A percentile compares a stretch with the other conserved stretches of the same genome.
phyloP scores from a whole-genome alignment of 2,329 filamentous ascomycete species.

The Trichoderma semiorbis region DNA sequence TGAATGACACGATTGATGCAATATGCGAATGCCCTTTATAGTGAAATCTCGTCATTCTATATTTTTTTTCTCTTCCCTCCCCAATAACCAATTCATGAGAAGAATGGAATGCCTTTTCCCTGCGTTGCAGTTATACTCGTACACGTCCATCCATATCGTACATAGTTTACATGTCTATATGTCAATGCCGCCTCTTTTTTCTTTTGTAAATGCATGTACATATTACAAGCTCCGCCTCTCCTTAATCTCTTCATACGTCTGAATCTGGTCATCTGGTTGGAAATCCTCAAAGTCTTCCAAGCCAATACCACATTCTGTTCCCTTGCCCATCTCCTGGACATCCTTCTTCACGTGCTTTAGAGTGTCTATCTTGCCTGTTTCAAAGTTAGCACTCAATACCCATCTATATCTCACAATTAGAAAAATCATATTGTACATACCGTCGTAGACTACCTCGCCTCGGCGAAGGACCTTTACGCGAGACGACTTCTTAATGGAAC shows the following conservation, averaged over 20 bases:
- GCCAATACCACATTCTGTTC: constrained; percentile 86
- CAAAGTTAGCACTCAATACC: background rate
- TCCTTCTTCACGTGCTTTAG: constrained; percentile 94
- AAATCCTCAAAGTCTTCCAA: constrained; percentile 80
- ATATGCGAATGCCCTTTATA: background rate
- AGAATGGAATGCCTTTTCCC: background rate
- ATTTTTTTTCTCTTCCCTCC: background rate
- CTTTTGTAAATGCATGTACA: background rate
- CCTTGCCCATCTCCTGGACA: constrained; percentile 83
- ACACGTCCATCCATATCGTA: constrained; percentile 12
- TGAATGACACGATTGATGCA: background rate
- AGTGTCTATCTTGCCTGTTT: constrained; percentile 68
- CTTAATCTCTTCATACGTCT: constrained; percentile 75
- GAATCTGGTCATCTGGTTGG: constrained; percentile 76
- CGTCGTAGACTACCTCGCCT: constrained; percentile 72
- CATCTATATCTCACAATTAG: background rate
- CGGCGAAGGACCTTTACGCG: constrained; percentile 70
- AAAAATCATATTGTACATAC: constrained; percentile 51
- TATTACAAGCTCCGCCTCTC: constrained; percentile 63
- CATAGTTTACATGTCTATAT: constrained; percentile 18
- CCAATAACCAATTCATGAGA: background rate
- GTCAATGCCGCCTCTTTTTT: background rate
- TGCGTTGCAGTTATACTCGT: background rate
- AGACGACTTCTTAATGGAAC: constrained; percentile 59
- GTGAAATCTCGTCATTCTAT: background rate